Evolutionary conservation across 768 basidiomycete genomes (phyloP), one percentile per base, ranked within the genome.

Genomic region (Suillus clintonianus): DNA sequence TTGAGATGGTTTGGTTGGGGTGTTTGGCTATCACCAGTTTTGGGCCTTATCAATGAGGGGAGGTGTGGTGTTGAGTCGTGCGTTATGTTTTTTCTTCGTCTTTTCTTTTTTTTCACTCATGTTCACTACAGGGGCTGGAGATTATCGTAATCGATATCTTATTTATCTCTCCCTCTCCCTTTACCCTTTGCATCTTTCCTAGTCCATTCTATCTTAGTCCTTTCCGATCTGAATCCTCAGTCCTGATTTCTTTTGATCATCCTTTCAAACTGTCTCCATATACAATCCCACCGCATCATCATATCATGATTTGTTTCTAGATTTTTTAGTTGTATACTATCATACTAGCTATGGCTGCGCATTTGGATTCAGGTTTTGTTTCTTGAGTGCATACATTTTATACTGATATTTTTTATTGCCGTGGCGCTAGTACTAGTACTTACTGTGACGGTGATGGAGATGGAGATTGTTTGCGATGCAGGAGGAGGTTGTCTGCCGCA

Each of bases 1-100:
- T 85, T 45, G 84, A 85, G 72, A 81, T 85, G 78, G 80, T 80
- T 30, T 85, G 85, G 85, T 74, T 85, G 2, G 85, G 84, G 0
- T 82, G 83, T 67, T 77, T 86, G 64, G 81, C 84, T 8, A 74
- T 85, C 61, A 80, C 78, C 37, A 80, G 80, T 72, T 83, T 83
- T 57, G 73, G 73, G 39, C 42, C 67, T 30, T 53, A 53, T 65
- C n/a, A n/a, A n/a, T 51, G 50, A 51, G 30, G 48, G 17, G 48
- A 30, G 15, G 27, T 24, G 34, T 34, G 34, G 47, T 9, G 45
- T 22, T 47, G 22, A 47, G 45, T 27, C 27, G 62, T 55, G 3
- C 71, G 60, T 70, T 24, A 27, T n/a, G 5, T 54, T 14, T 45
- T 60, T 57, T 50, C 65, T 27, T 15, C 45, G 43, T 8, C 56